phyloP scores from a whole-genome alignment of 2,329 filamentous ascomycete genomes.

The Trichoderma asperellum region DNA sequence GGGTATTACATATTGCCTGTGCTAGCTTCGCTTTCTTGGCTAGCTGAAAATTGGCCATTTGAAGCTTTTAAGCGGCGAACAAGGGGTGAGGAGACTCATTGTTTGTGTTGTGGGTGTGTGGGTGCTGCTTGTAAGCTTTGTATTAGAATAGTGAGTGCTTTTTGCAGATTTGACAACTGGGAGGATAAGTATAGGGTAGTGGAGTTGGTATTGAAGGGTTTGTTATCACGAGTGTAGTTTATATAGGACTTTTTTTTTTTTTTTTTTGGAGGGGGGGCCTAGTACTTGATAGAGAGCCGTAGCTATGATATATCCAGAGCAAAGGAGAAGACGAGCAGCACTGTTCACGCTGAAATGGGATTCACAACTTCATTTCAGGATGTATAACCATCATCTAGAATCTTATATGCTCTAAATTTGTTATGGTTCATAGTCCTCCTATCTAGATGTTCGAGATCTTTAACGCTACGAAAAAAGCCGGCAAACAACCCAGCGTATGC shows the following conservation, averaged over 20 bases:
- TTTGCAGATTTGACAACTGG: not conserved
- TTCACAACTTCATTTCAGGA: not conserved
- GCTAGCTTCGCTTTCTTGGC: not conserved
- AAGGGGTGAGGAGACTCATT: not conserved
- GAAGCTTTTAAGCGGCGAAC: not conserved
- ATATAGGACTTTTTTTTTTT: not conserved
- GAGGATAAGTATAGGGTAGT: not conserved
- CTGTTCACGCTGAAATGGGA: not conserved
- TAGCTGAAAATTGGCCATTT: constrained; percentile 28
- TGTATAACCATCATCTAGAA: not conserved
- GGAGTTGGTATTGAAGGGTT: not conserved
- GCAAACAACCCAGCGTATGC: not conserved
- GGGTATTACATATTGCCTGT: not conserved
- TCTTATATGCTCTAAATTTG: not conserved
- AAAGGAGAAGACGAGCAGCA: not conserved
- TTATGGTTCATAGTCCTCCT: not conserved
- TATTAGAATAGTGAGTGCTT: not conserved
- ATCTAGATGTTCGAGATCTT: constrained; percentile 4
- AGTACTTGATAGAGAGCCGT: not conserved
- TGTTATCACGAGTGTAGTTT: not conserved
- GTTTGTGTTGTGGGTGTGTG: too few species aligned
- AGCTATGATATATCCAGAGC: not conserved
- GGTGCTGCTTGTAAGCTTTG: too few species aligned
- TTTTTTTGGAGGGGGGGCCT: too few species aligned
- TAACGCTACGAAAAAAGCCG: constrained; percentile 1